Conservation (phyloP, 768 basidiomycete genomes). For the Cystofilobasidium macerans region DNA sequence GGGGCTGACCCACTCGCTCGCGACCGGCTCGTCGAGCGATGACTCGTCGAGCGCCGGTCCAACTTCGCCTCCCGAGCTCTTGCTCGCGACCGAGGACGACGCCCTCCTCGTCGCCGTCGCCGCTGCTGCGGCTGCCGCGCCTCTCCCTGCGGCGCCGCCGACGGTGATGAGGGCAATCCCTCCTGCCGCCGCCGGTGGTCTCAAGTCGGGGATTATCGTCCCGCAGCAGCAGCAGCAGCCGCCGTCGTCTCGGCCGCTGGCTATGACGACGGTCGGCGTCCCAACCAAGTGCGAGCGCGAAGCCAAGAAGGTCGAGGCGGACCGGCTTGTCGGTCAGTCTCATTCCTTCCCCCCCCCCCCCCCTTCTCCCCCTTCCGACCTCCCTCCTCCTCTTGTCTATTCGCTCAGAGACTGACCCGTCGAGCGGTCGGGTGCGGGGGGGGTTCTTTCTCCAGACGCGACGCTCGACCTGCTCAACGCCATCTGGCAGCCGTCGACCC, state of each 20-base stretch:
- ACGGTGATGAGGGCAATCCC: too few species aligned
- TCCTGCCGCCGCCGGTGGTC: too few species aligned
- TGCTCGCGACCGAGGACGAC: too few species aligned
- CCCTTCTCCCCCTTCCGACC: not conserved
- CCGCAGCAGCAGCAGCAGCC: too few species aligned
- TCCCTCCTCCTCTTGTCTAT: not conserved
- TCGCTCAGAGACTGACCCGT: not conserved
- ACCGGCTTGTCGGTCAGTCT: conserved; percentile 25
- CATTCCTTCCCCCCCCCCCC: not conserved
- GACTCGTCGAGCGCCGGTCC: too few species aligned
- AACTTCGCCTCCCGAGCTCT: too few species aligned
- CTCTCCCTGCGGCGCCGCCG: too few species aligned
- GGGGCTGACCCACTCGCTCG: not conserved
- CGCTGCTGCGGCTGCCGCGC: too few species aligned
- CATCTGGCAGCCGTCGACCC: conserved; percentile 12
- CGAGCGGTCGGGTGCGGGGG: not conserved
- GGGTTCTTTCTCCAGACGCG: conserved; percentile 5
- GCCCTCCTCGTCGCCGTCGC: too few species aligned
- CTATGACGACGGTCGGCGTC: not conserved
- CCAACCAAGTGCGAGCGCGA: not conserved
- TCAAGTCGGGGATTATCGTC: too few species aligned
- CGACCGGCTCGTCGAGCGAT: not conserved
- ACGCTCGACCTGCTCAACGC: conserved; percentile 22
- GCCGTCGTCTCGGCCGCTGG: not conserved
- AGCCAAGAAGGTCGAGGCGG: conserved; percentile 22